A percentile compares a stretch with the other conserved stretches of the same genome.
Conservation (phyloP, 2,329 filamentous ascomycete genomes). For the Fusarium foetens region DNA sequence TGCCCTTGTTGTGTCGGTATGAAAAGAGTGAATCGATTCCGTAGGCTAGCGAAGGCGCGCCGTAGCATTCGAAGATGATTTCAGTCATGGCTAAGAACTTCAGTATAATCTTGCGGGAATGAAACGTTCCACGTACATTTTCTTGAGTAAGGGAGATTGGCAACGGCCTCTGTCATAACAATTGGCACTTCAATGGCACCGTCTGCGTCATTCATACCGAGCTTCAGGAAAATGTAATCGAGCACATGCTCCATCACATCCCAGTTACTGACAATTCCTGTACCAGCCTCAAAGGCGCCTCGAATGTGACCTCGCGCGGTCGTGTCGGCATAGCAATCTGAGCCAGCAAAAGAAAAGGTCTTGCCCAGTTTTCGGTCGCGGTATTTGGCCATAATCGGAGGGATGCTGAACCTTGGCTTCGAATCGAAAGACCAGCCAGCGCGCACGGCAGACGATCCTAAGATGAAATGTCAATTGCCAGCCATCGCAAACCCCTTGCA, state of each 20-base stretch:
- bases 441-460: slow-evolving; percentile 88
- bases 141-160: slow-evolving; percentile 87
- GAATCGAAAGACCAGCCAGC: slow-evolving; percentile 96
- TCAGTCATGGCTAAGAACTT: slow-evolving; percentile 84
- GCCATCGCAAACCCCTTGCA: slow-evolving; percentile 17
- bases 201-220: slow-evolving; percentile 81
- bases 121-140: slow-evolving; percentile 70
- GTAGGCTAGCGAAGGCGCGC: slow-evolving; percentile 87
- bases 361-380: slow-evolving; percentile 92
- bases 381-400: slow-evolving; percentile 94
- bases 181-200: slow-evolving; percentile 85
- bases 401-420: slow-evolving; percentile 80
- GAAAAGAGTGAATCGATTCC: slow-evolving; percentile 98
- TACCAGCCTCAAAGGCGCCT: slow-evolving; percentile 89
- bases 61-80: slow-evolving; percentile 96
- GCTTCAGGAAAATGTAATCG: slow-evolving; percentile 93
- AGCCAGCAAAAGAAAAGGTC: slow-evolving; percentile 91
- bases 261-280: slow-evolving; percentile 95
- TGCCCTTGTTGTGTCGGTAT: slow-evolving; percentile 90
- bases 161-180: slow-evolving; percentile 95
- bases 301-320: slow-evolving; percentile 91
- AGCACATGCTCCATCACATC: slow-evolving; percentile 95
- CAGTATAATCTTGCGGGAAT: slow-evolving; percentile 22
- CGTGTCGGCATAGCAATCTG: slow-evolving; percentile 93
- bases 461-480: slow-evolving; percentile 32